These are phyloP conservation scores for Candida sithepensis DNA, from an alignment of 805 yeast species.

Conservation along the genomic window DNA sequence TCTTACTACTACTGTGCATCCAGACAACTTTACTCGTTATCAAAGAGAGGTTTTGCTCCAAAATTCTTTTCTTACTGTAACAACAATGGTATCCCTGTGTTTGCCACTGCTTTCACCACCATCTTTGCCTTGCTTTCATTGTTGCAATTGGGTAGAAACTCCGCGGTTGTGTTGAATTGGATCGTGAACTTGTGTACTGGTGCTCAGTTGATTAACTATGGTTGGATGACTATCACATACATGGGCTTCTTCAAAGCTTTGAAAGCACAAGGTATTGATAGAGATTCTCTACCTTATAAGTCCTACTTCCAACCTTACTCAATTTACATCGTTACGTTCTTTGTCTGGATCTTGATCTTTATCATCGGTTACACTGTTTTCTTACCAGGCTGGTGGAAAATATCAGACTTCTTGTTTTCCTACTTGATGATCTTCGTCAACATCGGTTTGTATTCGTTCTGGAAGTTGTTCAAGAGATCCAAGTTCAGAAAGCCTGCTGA, in stretches of 20 bases:
- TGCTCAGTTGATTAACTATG: slow-evolving; percentile 43
- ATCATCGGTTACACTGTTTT: slow-evolving; percentile 35
- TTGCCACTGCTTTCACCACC: slow-evolving; percentile 45
- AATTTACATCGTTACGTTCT: slow-evolving; percentile 19
- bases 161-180: slow-evolving; percentile 35
- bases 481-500: slow-evolving; percentile 32
- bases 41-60: slow-evolving; percentile 69
- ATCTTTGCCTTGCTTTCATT: slow-evolving; percentile 61
- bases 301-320: slow-evolving; percentile 38
- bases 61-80: slow-evolving; percentile 56
- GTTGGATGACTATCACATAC: slow-evolving; percentile 40
- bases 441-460: slow-evolving; percentile 32
- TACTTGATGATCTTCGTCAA: slow-evolving; percentile 39
- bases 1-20: slow-evolving; percentile 72
- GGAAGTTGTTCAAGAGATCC: slow-evolving; percentile 36
- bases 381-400: slow-evolving; percentile 28
- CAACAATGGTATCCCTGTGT: slow-evolving; percentile 65
- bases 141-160: slow-evolving; percentile 41
- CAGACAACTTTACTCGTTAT: slow-evolving; percentile 56
- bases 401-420: slow-evolving; percentile 36
- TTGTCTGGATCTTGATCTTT: slow-evolving; percentile 32
- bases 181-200: slow-evolving; percentile 44
- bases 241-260: slow-evolving; percentile 38
- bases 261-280: slow-evolving; percentile 36
- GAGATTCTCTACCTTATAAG: slow-evolving; percentile 35